Conservation (phyloP, 371 early-diverging fungal species). For the Coemansia linderi region DNA sequence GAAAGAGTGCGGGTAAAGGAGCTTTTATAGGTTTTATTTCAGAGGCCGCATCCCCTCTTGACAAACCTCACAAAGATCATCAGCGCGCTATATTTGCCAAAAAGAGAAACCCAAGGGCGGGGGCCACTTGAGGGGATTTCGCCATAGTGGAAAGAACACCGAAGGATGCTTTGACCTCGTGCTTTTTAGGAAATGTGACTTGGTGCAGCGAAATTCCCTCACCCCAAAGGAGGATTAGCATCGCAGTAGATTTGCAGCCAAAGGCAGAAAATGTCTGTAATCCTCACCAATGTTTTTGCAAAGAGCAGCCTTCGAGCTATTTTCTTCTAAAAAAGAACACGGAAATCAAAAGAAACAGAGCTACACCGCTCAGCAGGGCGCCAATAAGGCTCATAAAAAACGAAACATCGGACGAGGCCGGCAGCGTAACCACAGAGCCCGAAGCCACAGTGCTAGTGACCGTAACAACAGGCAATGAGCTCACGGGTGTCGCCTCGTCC, state of each 20-base stretch:
- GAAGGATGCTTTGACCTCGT: slow-evolving; percentile 1
- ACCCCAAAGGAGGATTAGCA: not conserved
- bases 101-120: not conserved
- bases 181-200: not conserved
- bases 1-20: not conserved
- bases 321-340: not conserved
- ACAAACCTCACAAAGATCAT: not conserved
- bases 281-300: not conserved
- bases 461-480: not conserved
- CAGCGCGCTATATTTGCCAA: not conserved
- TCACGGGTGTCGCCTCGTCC: slow-evolving; percentile 33
- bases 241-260: not conserved
- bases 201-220: not conserved
- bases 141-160: slow-evolving; percentile 1
- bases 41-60: not conserved
- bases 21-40: not conserved
- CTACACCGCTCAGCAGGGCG: slow-evolving; percentile 3
- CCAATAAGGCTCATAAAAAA: slow-evolving; percentile 13
- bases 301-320: too few relatives aligned
- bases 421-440: not conserved
- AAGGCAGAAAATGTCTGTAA: not conserved
- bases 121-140: not conserved
- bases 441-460: slow-evolving; percentile 9
- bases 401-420: slow-evolving; percentile 37
- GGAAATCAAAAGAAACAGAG: not conserved